A percentile compares a stretch with the other conserved stretches of the same genome.
Evolutionary conservation across 1,284 basidiomycete species (phyloP).

Genomic region (Anthracocystis panici-leucophaei): DNA sequence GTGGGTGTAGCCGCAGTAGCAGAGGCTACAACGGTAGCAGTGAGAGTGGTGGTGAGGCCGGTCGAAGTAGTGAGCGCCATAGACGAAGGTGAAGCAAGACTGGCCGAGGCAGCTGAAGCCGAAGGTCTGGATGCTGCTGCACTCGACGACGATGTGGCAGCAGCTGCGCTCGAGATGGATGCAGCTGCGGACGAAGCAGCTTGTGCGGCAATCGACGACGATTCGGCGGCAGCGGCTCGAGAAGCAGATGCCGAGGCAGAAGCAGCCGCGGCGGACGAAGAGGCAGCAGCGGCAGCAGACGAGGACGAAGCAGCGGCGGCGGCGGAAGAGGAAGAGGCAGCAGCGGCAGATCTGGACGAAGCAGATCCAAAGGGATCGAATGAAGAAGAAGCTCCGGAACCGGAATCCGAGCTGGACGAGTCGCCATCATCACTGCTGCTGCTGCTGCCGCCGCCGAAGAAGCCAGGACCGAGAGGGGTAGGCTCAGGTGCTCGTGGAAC

Average conservation of each 20-base stretch:
- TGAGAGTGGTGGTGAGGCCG: conserved; percentile 35
- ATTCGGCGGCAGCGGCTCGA: conserved; percentile 25
- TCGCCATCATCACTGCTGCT: not conserved
- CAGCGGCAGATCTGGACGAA: conserved; percentile 20
- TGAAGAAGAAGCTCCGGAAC: conserved; percentile 18
- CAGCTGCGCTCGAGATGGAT: conserved; percentile 25
- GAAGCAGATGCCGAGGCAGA: conserved; percentile 37
- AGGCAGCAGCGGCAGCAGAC: conserved; percentile 25
- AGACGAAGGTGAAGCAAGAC: conserved; percentile 25
- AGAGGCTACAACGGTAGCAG: conserved; percentile 27
- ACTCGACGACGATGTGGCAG: conserved; percentile 10
- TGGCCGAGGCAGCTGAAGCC: conserved; percentile 29
- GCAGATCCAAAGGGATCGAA: conserved; percentile 12
- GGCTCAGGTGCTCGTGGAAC: conserved; percentile 18
- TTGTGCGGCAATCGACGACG: conserved; percentile 31
- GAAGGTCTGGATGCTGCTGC: conserved; percentile 25
- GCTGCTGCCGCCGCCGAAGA: conserved; percentile 5
- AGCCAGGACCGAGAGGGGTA: conserved; percentile 1
- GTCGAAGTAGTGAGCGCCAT: conserved; percentile 20
- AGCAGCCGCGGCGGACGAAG: conserved; percentile 21
- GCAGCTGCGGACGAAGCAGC: conserved; percentile 33
- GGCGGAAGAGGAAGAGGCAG: conserved; percentile 20
- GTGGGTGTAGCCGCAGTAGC: conserved; percentile 16
- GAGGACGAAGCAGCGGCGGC: conserved; percentile 29
- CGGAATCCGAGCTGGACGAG: conserved; percentile 11